Evolutionary conservation across 441 rosid species (phyloP).

Genomic region (Viola pubescens): DNA sequence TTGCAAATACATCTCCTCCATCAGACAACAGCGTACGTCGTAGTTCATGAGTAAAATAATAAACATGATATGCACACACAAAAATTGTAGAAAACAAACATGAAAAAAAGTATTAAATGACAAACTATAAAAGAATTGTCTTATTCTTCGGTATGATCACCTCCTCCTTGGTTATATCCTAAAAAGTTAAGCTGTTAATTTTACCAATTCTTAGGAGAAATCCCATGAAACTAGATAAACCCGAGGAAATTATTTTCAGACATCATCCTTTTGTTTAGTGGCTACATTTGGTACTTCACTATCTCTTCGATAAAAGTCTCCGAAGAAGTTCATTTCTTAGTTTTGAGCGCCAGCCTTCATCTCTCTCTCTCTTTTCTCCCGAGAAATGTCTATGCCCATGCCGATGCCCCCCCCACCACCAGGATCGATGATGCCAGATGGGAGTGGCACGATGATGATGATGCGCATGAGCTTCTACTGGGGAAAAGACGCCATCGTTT

Average conservation of each 20-base stretch:
- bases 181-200: too few species aligned
- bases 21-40: slow-evolving; percentile 4
- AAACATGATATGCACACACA: too few species aligned
- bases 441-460: slow-evolving; percentile 22
- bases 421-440: slow-evolving; percentile 10
- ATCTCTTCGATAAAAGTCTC: too few species aligned
- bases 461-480: slow-evolving; percentile 63
- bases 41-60: not conserved
- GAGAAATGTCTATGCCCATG: not conserved
- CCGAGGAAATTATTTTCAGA: not conserved
- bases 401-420: not conserved
- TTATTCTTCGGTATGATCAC: too few species aligned
- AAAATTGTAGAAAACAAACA: too few species aligned
- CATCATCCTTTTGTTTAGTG: too few species aligned
- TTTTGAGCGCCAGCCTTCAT: not conserved
- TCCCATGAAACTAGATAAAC: slow-evolving; percentile 7
- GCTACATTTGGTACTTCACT: too few species aligned
- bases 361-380: not conserved
- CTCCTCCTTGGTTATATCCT: too few species aligned
- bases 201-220: not conserved
- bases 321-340: too few species aligned
- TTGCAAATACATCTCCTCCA: too few species aligned
- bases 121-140: not conserved
- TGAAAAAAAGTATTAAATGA: too few species aligned
- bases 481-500: slow-evolving; percentile 42